Evolutionary conservation across 345 rosid genomes (phyloP).

Genomic region (Eucalyptus microcorys): DNA sequence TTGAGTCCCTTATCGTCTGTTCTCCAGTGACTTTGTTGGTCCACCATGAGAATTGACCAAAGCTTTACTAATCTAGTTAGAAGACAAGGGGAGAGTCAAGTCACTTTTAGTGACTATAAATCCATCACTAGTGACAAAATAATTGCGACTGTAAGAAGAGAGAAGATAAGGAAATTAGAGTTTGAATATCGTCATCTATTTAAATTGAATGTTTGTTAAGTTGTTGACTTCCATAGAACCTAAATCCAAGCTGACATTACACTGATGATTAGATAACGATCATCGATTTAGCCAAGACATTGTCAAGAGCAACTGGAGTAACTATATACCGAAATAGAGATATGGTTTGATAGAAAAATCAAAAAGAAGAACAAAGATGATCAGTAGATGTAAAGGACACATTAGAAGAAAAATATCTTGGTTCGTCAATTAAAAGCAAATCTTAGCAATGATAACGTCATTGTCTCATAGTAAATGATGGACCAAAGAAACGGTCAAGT

Average conservation of each 20-base stretch:
- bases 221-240: not conserved
- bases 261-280: not conserved
- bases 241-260: not conserved
- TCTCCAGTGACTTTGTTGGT: too few relatives aligned
- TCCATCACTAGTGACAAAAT: not conserved
- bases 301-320: not conserved
- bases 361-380: not conserved
- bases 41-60: not conserved
- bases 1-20: not conserved
- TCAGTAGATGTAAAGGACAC: not conserved
- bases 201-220: too few relatives aligned
- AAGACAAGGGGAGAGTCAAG: not conserved
- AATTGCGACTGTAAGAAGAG: not conserved
- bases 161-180: not conserved
- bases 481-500: not conserved
- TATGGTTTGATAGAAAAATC: not conserved
- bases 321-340: not conserved
- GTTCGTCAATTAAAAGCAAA: not conserved
- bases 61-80: not conserved
- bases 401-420: not conserved
- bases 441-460: not conserved
- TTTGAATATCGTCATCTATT: not conserved
- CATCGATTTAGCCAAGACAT: not conserved
- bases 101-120: not conserved
- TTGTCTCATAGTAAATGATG: not conserved